phyloP scores from a whole-genome alignment of 352 stramenopile species.

The Blastocystis sp. region DNA sequence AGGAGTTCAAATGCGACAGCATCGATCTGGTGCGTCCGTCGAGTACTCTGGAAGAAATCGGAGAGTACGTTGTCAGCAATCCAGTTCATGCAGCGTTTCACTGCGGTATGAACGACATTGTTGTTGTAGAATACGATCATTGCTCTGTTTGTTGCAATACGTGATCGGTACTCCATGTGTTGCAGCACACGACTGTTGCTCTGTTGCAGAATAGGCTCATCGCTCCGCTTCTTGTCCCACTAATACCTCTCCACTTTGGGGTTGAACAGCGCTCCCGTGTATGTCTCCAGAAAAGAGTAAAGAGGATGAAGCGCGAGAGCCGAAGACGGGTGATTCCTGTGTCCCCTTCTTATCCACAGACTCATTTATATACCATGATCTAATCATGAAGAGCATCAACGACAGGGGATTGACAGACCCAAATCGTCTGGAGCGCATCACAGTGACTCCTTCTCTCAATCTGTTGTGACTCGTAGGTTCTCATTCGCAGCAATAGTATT shows the following conservation, averaged over 20 bases:
- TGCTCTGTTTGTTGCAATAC: neutral
- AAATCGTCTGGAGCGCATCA: constrained; percentile 4
- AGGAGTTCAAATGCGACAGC: neutral
- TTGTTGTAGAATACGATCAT: constrained; percentile 14
- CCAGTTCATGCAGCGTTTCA: neutral
- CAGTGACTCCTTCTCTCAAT: constrained; percentile 5
- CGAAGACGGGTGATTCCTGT: neutral
- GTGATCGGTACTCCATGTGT: neutral
- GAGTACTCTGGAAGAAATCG: neutral
- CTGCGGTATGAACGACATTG: neutral
- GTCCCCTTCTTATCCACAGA: neutral
- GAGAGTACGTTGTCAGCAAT: neutral
- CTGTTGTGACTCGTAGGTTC: constrained; percentile 10
- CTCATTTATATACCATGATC: constrained; percentile 59
- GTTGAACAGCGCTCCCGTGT: neutral
- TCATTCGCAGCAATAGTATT: neutral
- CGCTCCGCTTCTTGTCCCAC: too few species aligned
- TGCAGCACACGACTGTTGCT: neutral
- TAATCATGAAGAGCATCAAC: constrained; percentile 26
- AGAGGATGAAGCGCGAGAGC: neutral
- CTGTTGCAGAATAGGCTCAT: neutral
- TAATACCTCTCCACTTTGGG: too few species aligned
- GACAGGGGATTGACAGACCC: neutral
- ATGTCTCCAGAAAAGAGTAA: neutral
- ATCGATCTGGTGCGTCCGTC: neutral